Evolutionary conservation across 2,329 filamentous ascomycete species (phyloP), one percentile per base, ranked within the genome.

Genomic region (Aspergillus latus): DNA sequence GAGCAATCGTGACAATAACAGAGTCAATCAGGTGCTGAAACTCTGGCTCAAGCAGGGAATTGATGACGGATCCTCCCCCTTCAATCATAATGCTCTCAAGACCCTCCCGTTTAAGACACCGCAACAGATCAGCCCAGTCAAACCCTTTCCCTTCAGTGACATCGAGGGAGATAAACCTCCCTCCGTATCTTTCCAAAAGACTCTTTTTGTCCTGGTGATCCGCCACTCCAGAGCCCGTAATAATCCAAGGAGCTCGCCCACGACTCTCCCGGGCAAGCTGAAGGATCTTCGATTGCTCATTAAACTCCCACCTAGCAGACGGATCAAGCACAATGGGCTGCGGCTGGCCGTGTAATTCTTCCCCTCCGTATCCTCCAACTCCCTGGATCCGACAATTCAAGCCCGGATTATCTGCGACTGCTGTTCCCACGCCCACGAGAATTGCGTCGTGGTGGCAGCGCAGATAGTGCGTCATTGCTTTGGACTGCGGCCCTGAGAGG

Each of bases 391-490:
- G 86, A 68, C 90, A 94, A 72, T 96, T 97, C 52, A 97, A 78
- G 4, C 85, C 86, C 1, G 93, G 93, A 67, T 96, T 84, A 71
- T 97, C 93, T 21, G 90, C 88, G 4, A 90, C 76, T 5, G 91
- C 89, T 0, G 93, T 97, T 2, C 88, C 88, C 3, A 88, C 89
- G 13, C 93, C 93, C 37, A 97, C 80, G 28, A 95, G 80, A 64
- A 97, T 96, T 21, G 90, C 91, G 60, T 89, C 86, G 75, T 97
- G 92, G 11, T 82, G 83, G 8, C 87, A 87, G 65, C 93, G 90
- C n/a, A 97, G 83, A 70, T 89, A 90, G 73, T 97, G 93, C 0
- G 93, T 97, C 90, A 97, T 95, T 46, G 89, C 85, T 74, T 97
- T 96, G 34, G 90, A 91, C 58, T 87, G 81, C 0, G 88, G 83